A percentile compares a stretch with the other conserved stretches of the same genome.
Conservation (phyloP, 176 grass and related monocot species). For the Oryza punctata region DNA sequence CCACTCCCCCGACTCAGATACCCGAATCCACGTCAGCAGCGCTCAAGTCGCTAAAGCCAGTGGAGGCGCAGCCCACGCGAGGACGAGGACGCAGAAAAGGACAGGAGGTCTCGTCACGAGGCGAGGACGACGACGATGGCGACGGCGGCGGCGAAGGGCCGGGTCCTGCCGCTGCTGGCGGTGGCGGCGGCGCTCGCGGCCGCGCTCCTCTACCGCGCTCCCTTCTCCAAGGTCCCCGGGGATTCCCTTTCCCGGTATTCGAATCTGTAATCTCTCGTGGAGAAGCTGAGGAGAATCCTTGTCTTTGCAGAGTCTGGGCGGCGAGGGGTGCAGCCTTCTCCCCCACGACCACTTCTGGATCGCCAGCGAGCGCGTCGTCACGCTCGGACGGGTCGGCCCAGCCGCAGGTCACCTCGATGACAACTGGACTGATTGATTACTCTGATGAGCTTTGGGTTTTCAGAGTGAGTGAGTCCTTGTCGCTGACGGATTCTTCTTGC, state of each 20-base stretch:
- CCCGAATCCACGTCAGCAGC: constrained; percentile 15
- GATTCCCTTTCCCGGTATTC: neutral
- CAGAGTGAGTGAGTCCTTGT: neutral
- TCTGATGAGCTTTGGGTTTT: neutral
- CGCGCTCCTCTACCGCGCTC: constrained; percentile 61
- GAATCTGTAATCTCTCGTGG: neutral
- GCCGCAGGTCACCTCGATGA: constrained; percentile 56
- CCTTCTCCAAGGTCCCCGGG: constrained; percentile 41
- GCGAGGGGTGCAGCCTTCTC: constrained; percentile 74
- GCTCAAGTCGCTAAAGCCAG: constrained; percentile 20
- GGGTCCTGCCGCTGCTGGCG: constrained; percentile 58
- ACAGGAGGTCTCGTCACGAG: neutral
- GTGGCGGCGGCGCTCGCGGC: constrained; percentile 59
- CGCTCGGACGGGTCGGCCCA: constrained; percentile 66
- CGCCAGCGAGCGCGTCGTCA: constrained; percentile 76
- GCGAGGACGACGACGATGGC: neutral
- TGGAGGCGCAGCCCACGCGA: neutral
- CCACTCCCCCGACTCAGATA: neutral
- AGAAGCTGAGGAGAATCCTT: neutral
- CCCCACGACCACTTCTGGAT: constrained; percentile 83
- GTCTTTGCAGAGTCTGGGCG: constrained; percentile 46
- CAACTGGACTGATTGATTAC: neutral
- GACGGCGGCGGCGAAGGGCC: constrained; percentile 33
- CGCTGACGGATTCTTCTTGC: constrained; percentile 8
- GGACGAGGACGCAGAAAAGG: neutral